These are phyloP conservation scores for Phoma sp. DNA, from an alignment of 2,329 filamentous ascomycete species.

Conservation along the genomic window DNA sequence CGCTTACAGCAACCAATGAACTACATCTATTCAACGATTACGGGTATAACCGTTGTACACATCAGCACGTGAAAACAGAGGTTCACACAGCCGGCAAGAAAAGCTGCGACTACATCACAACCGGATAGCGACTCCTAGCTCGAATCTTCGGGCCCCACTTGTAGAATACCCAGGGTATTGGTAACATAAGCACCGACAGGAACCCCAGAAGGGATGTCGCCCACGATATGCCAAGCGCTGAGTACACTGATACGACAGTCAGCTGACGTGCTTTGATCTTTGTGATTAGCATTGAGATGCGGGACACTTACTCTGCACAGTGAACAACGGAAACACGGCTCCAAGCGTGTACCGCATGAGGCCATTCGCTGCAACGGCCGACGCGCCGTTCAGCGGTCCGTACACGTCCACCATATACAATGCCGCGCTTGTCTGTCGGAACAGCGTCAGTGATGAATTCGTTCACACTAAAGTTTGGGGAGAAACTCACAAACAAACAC, in stretches of 20 bases:
- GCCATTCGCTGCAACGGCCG: slow-evolving; percentile 48
- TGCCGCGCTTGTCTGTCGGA: slow-evolving; percentile 36
- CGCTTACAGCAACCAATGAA: too few species aligned
- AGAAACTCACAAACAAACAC: slow-evolving; percentile 62
- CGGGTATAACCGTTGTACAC: too few species aligned
- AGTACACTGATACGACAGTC: slow-evolving; percentile 33
- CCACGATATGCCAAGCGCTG: slow-evolving; percentile 48
- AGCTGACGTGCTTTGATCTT: background rate
- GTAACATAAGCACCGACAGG: slow-evolving; percentile 45
- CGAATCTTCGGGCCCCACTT: slow-evolving; percentile 28
- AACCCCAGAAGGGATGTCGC: slow-evolving; percentile 50
- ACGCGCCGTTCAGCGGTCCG: slow-evolving; percentile 41
- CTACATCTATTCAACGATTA: too few species aligned
- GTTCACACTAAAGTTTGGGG: background rate
- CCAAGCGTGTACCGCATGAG: slow-evolving; percentile 48
- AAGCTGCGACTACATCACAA: slow-evolving; percentile 2
- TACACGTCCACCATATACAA: slow-evolving; percentile 45
- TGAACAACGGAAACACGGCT: slow-evolving; percentile 49
- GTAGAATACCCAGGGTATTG: slow-evolving; percentile 39
- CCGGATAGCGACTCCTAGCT: slow-evolving; percentile 12
- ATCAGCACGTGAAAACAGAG: too few species aligned
- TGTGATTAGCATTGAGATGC: background rate
- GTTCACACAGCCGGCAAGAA: too few species aligned
- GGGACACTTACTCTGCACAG: slow-evolving; percentile 39
- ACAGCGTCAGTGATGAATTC: too few species aligned